Evolutionary conservation across 2,329 filamentous ascomycete genomes (phyloP).

Genomic region (Spiromastix sp.): DNA sequence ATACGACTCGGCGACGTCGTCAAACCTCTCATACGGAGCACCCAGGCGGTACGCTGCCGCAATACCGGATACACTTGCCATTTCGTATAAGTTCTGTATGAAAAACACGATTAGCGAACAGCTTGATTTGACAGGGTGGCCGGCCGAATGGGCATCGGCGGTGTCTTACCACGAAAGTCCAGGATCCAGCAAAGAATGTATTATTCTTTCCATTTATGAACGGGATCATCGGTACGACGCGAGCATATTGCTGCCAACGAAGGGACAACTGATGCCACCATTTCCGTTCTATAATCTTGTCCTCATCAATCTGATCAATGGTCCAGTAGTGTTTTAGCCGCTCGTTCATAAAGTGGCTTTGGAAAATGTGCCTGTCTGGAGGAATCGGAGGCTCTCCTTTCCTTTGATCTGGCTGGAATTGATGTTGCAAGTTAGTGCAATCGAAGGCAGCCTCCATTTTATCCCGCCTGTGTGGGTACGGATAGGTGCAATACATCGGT

Average conservation of each 20-base stretch:
- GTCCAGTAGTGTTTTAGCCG: constrained; percentile 47
- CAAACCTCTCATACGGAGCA: constrained; percentile 44
- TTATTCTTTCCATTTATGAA: constrained; percentile 55
- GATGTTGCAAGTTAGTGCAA: constrained; percentile 64
- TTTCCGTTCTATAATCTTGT: constrained; percentile 47
- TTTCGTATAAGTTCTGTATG: constrained; percentile 46
- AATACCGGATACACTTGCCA: constrained; percentile 61
- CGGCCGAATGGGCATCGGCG: not conserved
- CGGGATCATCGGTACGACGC: constrained; percentile 61
- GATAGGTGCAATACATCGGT: constrained; percentile 53
- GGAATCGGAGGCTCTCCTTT: constrained; percentile 21
- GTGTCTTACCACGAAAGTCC: constrained; percentile 55
- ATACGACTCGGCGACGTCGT: constrained; percentile 21
- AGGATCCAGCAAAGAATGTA: constrained; percentile 55
- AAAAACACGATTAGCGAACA: not conserved
- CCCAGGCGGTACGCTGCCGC: constrained; percentile 60
- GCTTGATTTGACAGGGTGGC: not conserved
- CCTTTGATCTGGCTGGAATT: constrained; percentile 44
- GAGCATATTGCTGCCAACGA: constrained; percentile 49
- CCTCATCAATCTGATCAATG: constrained; percentile 45
- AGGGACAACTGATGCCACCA: constrained; percentile 57
- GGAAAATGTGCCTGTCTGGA: constrained; percentile 56
- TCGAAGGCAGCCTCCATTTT: constrained; percentile 59
- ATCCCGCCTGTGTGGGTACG: constrained; percentile 41
- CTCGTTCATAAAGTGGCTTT: constrained; percentile 54